These are phyloP conservation scores for Solanum hybrid DNA, from an alignment of 305 asterid species.

Conservation along the genomic window DNA sequence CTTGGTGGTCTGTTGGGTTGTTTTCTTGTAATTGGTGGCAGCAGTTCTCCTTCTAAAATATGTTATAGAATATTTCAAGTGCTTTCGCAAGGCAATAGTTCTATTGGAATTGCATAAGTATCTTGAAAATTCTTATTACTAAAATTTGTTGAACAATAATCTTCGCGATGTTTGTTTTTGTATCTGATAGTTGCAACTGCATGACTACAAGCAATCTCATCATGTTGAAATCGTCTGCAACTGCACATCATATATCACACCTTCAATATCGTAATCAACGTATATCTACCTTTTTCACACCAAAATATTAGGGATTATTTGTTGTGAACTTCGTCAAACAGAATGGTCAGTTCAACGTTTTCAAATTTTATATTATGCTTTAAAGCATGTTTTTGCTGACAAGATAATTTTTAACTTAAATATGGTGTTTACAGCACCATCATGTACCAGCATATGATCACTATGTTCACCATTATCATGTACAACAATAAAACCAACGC, in stretches of 20 bases:
- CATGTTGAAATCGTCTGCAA: neutral
- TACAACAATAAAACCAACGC: neutral
- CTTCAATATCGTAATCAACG: neutral
- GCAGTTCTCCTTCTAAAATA: neutral
- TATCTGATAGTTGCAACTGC: neutral
- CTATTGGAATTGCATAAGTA: neutral
- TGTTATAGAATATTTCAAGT: neutral
- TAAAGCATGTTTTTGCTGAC: neutral
- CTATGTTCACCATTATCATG: neutral
- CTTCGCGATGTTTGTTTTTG: no score
- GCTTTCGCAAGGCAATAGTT: neutral
- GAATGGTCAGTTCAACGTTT: neutral
- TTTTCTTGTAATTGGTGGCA: neutral
- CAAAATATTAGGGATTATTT: neutral
- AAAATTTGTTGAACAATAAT: no score
- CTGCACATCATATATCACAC: neutral
- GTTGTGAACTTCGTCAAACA: neutral
- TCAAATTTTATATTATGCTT: neutral
- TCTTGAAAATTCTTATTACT: neutral
- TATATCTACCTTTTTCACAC: neutral
- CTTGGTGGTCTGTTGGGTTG: neutral
- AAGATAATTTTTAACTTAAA: neutral
- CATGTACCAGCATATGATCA: neutral
- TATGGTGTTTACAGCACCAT: neutral
- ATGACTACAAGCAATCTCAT: neutral